A percentile compares a stretch with the other conserved stretches of the same genome.
Conservation (phyloP, 2,329 filamentous ascomycete genomes). For the Tetracladium maxilliforme region DNA sequence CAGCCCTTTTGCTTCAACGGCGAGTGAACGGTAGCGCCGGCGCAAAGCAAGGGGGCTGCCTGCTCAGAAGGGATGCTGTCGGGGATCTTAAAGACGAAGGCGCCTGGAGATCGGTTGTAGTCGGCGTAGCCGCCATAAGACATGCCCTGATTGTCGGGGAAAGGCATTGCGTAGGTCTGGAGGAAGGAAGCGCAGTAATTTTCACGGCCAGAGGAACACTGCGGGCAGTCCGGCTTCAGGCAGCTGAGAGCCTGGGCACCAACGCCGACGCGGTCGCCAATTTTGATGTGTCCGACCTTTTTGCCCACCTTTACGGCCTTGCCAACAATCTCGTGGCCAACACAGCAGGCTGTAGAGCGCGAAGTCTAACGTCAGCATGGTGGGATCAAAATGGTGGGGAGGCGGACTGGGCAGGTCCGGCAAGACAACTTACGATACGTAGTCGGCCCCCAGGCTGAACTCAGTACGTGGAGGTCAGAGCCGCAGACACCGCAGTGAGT, state of each 20-base stretch:
- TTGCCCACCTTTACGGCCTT: slow-evolving; percentile 22
- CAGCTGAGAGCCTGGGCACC: slow-evolving; percentile 29
- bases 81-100: slow-evolving; percentile 42
- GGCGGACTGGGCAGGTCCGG: not conserved
- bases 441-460: slow-evolving; percentile 12
- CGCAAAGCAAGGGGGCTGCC: slow-evolving; percentile 57
- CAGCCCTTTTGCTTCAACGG: slow-evolving; percentile 50
- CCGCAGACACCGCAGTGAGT: slow-evolving; percentile 35
- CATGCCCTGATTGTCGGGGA: slow-evolving; percentile 7
- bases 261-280: slow-evolving; percentile 34
- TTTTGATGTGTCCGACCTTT: slow-evolving; percentile 17
- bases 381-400: not conserved
- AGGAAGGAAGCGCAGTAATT: slow-evolving; percentile 20
- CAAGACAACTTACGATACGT: slow-evolving; percentile 1
- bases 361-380: slow-evolving; percentile 1
- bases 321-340: slow-evolving; percentile 36
- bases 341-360: slow-evolving; percentile 24
- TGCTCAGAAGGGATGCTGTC: slow-evolving; percentile 28
- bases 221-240: slow-evolving; percentile 12
- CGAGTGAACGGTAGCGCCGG: slow-evolving; percentile 57
- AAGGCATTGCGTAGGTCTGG: no score
- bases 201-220: slow-evolving; percentile 13
- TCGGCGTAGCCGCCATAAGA: slow-evolving; percentile 7
- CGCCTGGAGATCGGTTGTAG: slow-evolving; percentile 30
- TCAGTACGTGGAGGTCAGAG: slow-evolving; percentile 16